Conservation (phyloP, 257 asterid species). For the Echites panduratus region DNA sequence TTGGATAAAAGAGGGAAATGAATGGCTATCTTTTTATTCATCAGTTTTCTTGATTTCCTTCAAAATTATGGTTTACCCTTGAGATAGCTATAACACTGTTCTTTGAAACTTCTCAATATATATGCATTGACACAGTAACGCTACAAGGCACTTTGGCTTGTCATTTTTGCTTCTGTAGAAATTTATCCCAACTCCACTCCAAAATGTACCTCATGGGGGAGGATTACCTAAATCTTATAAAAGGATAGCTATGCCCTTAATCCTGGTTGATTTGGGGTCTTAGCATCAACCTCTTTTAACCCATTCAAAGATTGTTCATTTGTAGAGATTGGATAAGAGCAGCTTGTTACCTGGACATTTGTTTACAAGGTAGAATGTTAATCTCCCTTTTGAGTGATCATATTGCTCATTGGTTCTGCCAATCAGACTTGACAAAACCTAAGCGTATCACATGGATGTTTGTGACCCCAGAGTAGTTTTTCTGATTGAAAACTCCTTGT, state of each 20-base stretch:
- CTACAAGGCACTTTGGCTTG: background rate
- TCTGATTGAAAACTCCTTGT: background rate
- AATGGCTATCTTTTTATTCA: too few relatives aligned
- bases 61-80: background rate
- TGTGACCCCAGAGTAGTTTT: background rate
- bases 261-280: too few relatives aligned
- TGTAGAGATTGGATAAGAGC: background rate
- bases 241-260: too few relatives aligned
- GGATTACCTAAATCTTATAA: too few relatives aligned
- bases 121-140: background rate
- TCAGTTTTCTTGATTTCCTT: background rate
- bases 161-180: background rate
- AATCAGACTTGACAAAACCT: background rate
- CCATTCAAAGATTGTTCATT: background rate
- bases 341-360: background rate
- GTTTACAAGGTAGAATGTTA: background rate
- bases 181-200: too few relatives aligned
- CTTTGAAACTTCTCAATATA: background rate
- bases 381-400: background rate
- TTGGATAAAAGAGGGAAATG: too few relatives aligned
- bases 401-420: background rate
- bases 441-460: background rate
- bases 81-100: background rate
- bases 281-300: background rate
- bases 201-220: too few relatives aligned